Base-by-base conservation (phyloP, 805 yeast genomes). In the Cyberlindnera xishuangbannaensis region DNA sequence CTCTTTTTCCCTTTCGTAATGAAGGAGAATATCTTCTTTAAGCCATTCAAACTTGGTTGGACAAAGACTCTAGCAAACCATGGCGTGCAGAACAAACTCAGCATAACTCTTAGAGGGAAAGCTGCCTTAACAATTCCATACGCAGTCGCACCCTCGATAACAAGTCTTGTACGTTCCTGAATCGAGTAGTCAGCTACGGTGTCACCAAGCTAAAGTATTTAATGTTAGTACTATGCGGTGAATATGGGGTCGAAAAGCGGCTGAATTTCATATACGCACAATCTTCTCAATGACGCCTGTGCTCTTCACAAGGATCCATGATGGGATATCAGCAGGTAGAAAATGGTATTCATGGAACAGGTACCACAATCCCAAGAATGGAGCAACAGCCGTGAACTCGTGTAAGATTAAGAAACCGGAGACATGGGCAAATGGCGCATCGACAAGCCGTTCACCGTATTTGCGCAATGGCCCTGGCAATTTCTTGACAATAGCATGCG, bases 91-190 rank as follows among this genome's bases (percentile, higher is more conserved):
- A 66, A 48, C 31, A 78, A 46, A 25, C 79, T 72, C 15, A 72
- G 37, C 8, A 67, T 52, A 2, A 76, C 58, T 34, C 86, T 59
- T 3, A 75, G 31, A 0, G 85, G 84, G 40, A 76, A 55, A 15
- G 71, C 48, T 8, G 68, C 62, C 49, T 83, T 83, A 10, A 82
- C 85, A 4, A 78, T 58, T 5, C 78, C 80, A 47, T 77, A 84
- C 0, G 94, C 77, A 17, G 81, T 67, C 0, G 88, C 87, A 8
- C 94, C 94, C 43, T 82, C 83, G 44, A 77, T 53, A 6, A 83
- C 59, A 18, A 79, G 51, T 31, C 64, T 62, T 29, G 79, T 64
- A 41, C 76, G 74, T 22, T 74, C 76, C 26, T 64, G 66, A 12
- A 77, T 47, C 2, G 26, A 67, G 57, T 45, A 58, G 54, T 28